These are phyloP conservation scores for Solanum etuberosum DNA, from an alignment of 257 asterid species.

Conservation along the genomic window DNA sequence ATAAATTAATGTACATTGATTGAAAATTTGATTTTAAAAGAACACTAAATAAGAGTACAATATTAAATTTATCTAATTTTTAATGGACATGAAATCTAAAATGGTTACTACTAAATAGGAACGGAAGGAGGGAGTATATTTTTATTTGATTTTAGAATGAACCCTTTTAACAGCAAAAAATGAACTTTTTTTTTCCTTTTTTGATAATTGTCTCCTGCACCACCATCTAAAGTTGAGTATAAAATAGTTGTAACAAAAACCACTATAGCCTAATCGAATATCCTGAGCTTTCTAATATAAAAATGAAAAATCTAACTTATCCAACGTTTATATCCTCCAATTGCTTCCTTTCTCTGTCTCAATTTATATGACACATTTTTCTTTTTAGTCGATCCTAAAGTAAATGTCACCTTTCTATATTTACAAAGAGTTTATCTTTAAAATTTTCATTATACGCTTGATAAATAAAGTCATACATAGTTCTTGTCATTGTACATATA, in stretches of 20 bases:
- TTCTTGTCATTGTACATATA: background rate
- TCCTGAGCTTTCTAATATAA: background rate
- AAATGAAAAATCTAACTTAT: background rate
- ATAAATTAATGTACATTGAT: background rate
- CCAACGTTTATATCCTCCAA: background rate
- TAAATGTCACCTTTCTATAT: background rate
- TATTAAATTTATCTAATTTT: no score
- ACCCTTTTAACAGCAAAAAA: background rate
- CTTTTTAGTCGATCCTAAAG: background rate
- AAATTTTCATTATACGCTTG: background rate
- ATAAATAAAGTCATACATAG: background rate
- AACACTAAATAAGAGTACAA: background rate
- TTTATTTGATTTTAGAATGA: background rate
- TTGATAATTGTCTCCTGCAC: background rate
- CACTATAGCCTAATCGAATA: background rate
- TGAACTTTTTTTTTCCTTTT: background rate
- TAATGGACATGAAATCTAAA: background rate
- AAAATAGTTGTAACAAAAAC: background rate
- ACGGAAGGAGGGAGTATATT: no score
- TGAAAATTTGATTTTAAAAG: no score
- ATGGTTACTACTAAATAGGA: no score
- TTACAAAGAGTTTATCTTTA: background rate
- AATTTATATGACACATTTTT: accelerated
- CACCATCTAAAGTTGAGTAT: background rate
- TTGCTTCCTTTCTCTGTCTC: accelerated